A percentile compares a stretch with the other conserved stretches of the same genome.
These are phyloP conservation scores for Trichoderma sp. DNA, from an alignment of 2,329 filamentous ascomycete genomes.

Conservation along the genomic window DNA sequence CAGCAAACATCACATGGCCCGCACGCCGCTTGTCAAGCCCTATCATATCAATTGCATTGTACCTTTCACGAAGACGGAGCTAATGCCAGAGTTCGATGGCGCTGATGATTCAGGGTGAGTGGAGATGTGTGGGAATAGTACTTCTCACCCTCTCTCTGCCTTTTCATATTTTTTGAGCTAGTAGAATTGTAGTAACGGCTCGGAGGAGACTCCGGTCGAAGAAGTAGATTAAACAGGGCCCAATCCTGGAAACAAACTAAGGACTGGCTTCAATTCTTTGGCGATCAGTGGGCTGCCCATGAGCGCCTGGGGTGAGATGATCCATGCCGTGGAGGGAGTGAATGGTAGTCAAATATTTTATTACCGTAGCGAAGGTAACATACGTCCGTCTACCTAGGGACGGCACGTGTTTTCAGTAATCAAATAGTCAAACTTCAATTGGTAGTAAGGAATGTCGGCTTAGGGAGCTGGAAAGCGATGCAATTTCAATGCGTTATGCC, in stretches of 20 bases:
- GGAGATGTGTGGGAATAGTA: too few relatives aligned
- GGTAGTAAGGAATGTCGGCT: neutral
- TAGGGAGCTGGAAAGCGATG: neutral
- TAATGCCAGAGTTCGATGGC: too few relatives aligned
- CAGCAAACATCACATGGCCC: neutral
- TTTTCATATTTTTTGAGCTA: neutral
- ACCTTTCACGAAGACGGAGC: neutral
- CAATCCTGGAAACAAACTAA: neutral
- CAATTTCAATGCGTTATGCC: neutral
- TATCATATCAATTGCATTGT: neutral
- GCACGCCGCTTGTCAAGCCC: neutral
- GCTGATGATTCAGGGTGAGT: too few relatives aligned
- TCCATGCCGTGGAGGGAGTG: neutral
- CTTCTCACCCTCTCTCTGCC: neutral
- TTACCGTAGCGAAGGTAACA: neutral
- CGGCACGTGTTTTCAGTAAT: neutral
- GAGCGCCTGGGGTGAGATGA: neutral
- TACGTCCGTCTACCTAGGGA: neutral
- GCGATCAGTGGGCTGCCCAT: neutral
- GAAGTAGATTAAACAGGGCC: neutral
- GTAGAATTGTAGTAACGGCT: neutral
- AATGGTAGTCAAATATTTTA: neutral
- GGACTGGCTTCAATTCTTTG: neutral
- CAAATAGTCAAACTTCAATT: neutral
- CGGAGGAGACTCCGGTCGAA: neutral